Evolutionary conservation across 169 alveolate species (phyloP).

Genomic region (Plasmodium gallinaceum): DNA sequence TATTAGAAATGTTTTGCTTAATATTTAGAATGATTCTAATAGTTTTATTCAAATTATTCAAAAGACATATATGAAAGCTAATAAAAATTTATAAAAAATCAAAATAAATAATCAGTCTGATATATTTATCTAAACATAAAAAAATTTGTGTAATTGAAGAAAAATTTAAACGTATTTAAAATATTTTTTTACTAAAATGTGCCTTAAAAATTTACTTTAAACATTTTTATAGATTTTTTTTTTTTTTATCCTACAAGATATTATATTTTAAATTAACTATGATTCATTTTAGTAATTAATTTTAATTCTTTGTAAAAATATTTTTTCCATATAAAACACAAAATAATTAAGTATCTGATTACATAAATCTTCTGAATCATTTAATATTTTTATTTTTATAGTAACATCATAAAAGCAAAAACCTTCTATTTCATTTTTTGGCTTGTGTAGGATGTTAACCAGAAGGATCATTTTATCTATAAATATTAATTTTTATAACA

Average conservation of each 20-base stretch:
- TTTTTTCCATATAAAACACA: constrained; percentile 7
- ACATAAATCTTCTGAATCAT: constrained; percentile 40
- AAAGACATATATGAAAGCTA: background rate
- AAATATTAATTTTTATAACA: background rate
- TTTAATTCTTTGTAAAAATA: constrained; percentile 19
- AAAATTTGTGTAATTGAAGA: background rate
- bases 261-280: no score
- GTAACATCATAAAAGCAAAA: constrained; percentile 13
- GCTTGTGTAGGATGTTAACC: constrained; percentile 14
- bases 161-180: background rate
- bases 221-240: no score
- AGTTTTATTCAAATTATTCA: background rate
- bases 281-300: background rate
- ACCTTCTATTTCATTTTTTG: background rate
- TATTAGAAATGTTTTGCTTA: no score
- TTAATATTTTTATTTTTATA: constrained; percentile 30
- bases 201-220: no score
- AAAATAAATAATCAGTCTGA: background rate
- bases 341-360: constrained; percentile 8
- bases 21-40: background rate
- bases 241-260: no score
- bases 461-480: constrained; percentile 28
- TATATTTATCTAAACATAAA: background rate
- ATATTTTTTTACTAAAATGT: no score
- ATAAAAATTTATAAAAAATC: background rate